Evolutionary conservation across 306 rosid species (phyloP).

Genomic region (Vigna nakashimae): DNA sequence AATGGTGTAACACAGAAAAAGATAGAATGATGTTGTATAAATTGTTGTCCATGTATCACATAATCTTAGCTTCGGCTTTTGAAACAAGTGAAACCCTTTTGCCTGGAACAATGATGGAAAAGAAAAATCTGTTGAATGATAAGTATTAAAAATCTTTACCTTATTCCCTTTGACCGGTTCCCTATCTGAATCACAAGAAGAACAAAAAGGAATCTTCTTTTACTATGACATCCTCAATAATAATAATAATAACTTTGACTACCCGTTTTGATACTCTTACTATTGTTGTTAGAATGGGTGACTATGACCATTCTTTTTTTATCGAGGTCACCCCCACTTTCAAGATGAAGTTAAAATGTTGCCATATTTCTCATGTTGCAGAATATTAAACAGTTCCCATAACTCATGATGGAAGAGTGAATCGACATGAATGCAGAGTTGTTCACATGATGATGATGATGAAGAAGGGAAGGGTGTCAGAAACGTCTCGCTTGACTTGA

Average conservation of each 20-base stretch:
- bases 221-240: slow-evolving; percentile 21
- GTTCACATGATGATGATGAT: slow-evolving; percentile 39
- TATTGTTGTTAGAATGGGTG: not conserved
- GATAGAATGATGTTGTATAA: too few species aligned
- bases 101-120: slow-evolving; percentile 39
- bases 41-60: too few species aligned
- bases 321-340: not conserved
- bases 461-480: slow-evolving; percentile 42
- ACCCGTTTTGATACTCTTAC: slow-evolving; percentile 29
- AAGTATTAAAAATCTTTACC: slow-evolving; percentile 45
- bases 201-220: slow-evolving; percentile 45
- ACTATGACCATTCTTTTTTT: not conserved
- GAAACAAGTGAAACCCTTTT: not conserved
- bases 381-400: slow-evolving; percentile 24
- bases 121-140: slow-evolving; percentile 43
- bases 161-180: slow-evolving; percentile 47
- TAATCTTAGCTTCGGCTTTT: slow-evolving; percentile 17
- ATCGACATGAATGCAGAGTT: slow-evolving; percentile 42
- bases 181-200: slow-evolving; percentile 43
- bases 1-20: too few species aligned
- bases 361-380: slow-evolving; percentile 8
- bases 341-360: slow-evolving; percentile 40
- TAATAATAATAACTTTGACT: slow-evolving; percentile 37
- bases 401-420: slow-evolving; percentile 27
- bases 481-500: slow-evolving; percentile 33